Evolutionary conservation across 2,329 filamentous ascomycete genomes (phyloP).

Genomic region (Tolypocladium tundrense): DNA sequence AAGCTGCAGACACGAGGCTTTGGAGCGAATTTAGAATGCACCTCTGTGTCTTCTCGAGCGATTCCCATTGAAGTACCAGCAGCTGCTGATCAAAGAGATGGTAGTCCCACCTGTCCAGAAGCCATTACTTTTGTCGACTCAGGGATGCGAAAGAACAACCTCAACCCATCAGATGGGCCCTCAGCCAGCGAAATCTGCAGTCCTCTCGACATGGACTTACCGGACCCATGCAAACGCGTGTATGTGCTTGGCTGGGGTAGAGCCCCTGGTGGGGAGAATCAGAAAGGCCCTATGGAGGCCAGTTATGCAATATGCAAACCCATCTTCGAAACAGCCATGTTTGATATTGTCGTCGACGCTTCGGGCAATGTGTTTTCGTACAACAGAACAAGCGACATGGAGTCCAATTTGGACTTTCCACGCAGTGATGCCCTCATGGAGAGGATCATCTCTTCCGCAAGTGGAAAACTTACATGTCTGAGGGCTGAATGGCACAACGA

Average conservation of each 20-base stretch:
- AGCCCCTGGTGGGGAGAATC: background rate
- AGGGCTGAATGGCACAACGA: background rate
- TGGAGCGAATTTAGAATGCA: constrained; percentile 14
- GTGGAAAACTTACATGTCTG: background rate
- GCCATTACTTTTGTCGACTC: background rate
- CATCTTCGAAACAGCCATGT: constrained; percentile 19
- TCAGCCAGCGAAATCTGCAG: background rate
- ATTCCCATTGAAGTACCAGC: background rate
- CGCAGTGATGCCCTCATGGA: background rate
- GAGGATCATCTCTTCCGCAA: background rate
- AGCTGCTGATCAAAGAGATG: no score
- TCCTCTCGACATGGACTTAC: background rate
- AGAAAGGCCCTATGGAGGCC: background rate
- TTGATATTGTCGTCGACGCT: constrained; percentile 20
- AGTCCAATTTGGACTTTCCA: background rate
- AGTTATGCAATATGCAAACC: constrained; percentile 15
- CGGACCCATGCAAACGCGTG: no score
- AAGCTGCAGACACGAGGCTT: constrained; percentile 16
- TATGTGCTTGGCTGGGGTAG: constrained; percentile 14
- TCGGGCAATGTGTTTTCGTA: constrained; percentile 14
- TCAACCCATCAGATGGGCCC: background rate
- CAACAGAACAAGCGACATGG: background rate
- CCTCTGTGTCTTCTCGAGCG: background rate
- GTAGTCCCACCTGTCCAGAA: background rate
- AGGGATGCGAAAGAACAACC: no score